Evolutionary conservation across 768 basidiomycete genomes (phyloP), one percentile per base, ranked within the genome.

Genomic region (Amanita pseudoporphyria): DNA sequence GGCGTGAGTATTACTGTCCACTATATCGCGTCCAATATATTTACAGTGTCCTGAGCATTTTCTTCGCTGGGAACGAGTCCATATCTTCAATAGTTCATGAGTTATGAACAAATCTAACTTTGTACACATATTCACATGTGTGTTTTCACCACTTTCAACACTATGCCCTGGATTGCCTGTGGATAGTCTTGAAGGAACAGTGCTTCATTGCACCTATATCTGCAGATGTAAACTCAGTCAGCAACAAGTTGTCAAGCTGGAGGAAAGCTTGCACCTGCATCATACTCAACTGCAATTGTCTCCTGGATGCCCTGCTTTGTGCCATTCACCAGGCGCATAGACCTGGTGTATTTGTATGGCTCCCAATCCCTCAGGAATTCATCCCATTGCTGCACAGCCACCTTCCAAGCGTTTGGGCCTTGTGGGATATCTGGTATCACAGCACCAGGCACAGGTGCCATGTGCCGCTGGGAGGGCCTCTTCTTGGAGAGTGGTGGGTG

Each of bases 321-420:
- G n/a, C n/a, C n/a, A n/a, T n/a, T n/a, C n/a, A n/a, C n/a, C n/a
- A n/a, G n/a, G n/a, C n/a, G n/a, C n/a, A n/a, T n/a, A n/a, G n/a
- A n/a, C n/a, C n/a, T n/a, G n/a, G n/a, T n/a, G n/a, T n/a, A n/a
- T n/a, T n/a, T n/a, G n/a, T n/a, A n/a, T n/a, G n/a, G n/a, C 58
- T 42, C 1, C 53, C 65, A 5, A 46, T 56, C 24, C 22, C 9
- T 9, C 16, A 32, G 26, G 26, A 4, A 14, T 6, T 18, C 43
- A 30, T 45, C 43, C 28, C 43, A 45, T 7, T 45, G 43, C 43
- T 30, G 9, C 4, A 45, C 9, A 10, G 43, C 43, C 24, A 4
- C n/a, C 22, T 18, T 7, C 43, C 43, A 45, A 16, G 22, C 26
- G 16, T 45, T 30, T 21, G 22, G 6, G 6, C 43, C 43, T 16